A percentile compares a stretch with the other conserved stretches of the same genome.
These are phyloP conservation scores for Borealophlyctis nickersoniae DNA, from an alignment of 192 early-diverging fungal genomes.

Conservation along the genomic window DNA sequence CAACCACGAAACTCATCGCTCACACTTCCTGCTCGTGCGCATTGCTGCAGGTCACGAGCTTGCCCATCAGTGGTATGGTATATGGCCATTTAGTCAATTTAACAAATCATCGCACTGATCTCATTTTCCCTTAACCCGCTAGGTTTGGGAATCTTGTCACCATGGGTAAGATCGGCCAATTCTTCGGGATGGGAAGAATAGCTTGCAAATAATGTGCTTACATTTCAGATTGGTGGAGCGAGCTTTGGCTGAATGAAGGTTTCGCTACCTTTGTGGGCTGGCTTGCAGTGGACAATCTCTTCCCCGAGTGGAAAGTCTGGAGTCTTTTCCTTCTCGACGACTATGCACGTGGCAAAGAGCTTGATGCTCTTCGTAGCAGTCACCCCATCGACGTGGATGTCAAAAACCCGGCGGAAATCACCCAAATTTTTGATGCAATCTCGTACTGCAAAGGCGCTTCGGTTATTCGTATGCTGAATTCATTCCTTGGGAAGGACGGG, in stretches of 20 bases:
- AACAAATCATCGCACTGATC: neutral
- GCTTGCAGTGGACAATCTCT: conserved; percentile 81
- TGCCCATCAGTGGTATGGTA: conserved; percentile 80
- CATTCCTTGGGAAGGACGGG: conserved; percentile 30
- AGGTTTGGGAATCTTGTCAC: conserved; percentile 97
- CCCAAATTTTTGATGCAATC: conserved; percentile 95
- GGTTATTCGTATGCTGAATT: conserved; percentile 89
- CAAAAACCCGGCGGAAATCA: conserved; percentile 78
- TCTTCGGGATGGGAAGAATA: too few relatives aligned
- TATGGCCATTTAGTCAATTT: too few relatives aligned
- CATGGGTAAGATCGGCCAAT: conserved; percentile 41
- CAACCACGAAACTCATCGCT: too few relatives aligned
- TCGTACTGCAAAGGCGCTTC: conserved; percentile 87
- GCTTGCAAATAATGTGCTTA: too few relatives aligned
- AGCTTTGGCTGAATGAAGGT: conserved; percentile 95
- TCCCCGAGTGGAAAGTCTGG: conserved; percentile 95
- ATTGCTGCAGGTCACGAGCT: too few relatives aligned
- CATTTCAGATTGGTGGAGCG: conserved; percentile 91
- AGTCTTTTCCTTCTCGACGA: conserved; percentile 80
- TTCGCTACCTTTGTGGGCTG: conserved; percentile 96
- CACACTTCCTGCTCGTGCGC: too few relatives aligned
- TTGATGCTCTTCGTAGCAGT: conserved; percentile 81
- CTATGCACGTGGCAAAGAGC: conserved; percentile 67
- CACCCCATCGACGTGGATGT: conserved; percentile 93
- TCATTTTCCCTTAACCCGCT: too few relatives aligned